Conservation (phyloP, 768 basidiomycete genomes). For the Mycena alexandri region DNA sequence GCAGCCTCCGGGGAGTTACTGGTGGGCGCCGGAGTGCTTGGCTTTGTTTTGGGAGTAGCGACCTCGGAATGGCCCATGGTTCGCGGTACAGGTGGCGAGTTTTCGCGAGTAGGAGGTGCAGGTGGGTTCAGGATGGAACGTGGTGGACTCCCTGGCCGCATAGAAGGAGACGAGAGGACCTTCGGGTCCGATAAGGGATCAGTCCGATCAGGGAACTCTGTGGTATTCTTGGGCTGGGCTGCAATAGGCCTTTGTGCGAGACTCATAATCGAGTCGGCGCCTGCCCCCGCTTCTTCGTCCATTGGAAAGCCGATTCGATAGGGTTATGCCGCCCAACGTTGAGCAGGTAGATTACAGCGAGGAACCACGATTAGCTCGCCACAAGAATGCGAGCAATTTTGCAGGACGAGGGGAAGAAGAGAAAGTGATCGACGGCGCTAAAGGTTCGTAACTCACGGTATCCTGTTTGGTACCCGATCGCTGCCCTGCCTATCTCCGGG, state of each 20-base stretch:
- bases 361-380: not conserved
- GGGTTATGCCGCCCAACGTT: not conserved
- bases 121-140: constrained; percentile 32
- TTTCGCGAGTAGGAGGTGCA: constrained; percentile 23
- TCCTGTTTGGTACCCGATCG: constrained; percentile 7
- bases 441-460: constrained; percentile 4
- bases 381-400: constrained; percentile 8
- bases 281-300: constrained; percentile 28
- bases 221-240: constrained; percentile 34
- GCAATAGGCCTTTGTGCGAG: constrained; percentile 33
- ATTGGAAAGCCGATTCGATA: constrained; percentile 6
- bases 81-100: constrained; percentile 21
- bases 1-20: constrained; percentile 52
- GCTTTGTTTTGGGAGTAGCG: constrained; percentile 32
- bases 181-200: constrained; percentile 27
- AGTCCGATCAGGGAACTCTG: constrained; percentile 24
- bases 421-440: constrained; percentile 23
- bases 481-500: not conserved
- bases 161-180: constrained; percentile 19
- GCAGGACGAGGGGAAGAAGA: constrained; percentile 15
- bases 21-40: constrained; percentile 34
- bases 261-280: constrained; percentile 31
- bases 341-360: not conserved
- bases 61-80: constrained; percentile 18
- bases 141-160: constrained; percentile 25